These are phyloP conservation scores for Xylaria nigripes DNA, from an alignment of 495 filamentous ascomycete genomes.

Conservation along the genomic window DNA sequence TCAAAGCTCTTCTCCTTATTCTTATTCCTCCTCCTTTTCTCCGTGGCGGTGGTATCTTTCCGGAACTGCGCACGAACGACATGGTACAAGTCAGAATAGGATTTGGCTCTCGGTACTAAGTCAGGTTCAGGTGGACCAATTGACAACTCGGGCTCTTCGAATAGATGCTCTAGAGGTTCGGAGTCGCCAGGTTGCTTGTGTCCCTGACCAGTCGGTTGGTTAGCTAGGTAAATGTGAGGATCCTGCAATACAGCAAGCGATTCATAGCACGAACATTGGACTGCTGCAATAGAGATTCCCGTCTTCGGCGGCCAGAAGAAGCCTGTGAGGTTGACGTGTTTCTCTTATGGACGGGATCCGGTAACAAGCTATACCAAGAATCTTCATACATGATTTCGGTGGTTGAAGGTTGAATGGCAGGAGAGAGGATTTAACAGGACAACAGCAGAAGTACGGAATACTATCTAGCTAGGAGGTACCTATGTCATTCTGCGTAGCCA, in stretches of 20 bases:
- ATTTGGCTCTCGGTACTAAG: constrained; percentile 58
- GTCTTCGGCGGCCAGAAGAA: constrained; percentile 45
- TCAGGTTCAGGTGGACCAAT: constrained; percentile 55
- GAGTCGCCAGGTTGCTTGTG: constrained; percentile 30
- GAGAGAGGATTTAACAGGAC: background rate
- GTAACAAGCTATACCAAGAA: constrained; percentile 61
- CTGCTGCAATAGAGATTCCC: constrained; percentile 58
- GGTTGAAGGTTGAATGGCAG: background rate
- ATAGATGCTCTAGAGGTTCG: constrained; percentile 36
- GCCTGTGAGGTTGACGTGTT: constrained; percentile 29
- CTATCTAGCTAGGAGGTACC: too few relatives aligned
- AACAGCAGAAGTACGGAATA: background rate
- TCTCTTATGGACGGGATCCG: constrained; percentile 41
- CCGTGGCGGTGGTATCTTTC: constrained; percentile 36
- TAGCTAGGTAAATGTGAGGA: constrained; percentile 12
- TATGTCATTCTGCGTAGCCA: too few relatives aligned
- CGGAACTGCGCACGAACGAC: constrained; percentile 48
- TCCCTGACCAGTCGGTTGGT: constrained; percentile 23
- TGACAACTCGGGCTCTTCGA: constrained; percentile 42
- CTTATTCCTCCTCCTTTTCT: constrained; percentile 28
- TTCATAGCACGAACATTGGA: constrained; percentile 49
- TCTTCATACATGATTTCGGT: constrained; percentile 59
- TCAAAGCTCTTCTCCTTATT: constrained; percentile 35
- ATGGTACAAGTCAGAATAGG: constrained; percentile 66
- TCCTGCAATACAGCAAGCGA: background rate